Evolutionary conservation across 495 filamentous ascomycete species (phyloP).

Genomic region (Bacidia rubella): DNA sequence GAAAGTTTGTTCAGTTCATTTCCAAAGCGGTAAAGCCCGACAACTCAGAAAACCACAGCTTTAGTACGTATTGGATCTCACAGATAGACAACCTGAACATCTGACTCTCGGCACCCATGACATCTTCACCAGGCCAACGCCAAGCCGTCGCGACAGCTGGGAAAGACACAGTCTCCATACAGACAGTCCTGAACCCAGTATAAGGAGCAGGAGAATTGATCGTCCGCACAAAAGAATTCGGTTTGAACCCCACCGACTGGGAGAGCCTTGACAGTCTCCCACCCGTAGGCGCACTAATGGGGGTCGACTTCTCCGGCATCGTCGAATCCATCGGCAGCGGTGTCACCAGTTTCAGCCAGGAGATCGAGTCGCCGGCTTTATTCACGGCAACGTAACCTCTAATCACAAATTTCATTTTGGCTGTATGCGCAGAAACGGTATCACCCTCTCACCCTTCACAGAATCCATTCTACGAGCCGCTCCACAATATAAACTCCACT

Average conservation of each 20-base stretch:
- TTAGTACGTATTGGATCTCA: no score
- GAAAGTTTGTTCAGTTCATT: no score
- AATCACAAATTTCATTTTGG: not conserved
- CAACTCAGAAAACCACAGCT: no score
- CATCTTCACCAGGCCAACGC: no score
- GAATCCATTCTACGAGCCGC: no score
- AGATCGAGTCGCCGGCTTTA: not conserved
- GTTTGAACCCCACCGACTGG: conserved; percentile 29
- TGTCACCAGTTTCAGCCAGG: not conserved
- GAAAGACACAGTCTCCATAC: conserved; percentile 29
- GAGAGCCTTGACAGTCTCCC: not conserved
- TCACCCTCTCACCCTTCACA: no score
- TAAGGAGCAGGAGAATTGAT: conserved; percentile 39
- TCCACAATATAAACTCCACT: no score
- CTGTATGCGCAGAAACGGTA: no score
- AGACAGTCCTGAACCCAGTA: conserved; percentile 28
- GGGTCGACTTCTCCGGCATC: not conserved
- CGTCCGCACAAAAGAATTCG: conserved; percentile 40
- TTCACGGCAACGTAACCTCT: not conserved
- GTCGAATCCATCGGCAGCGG: not conserved
- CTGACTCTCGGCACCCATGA: no score
- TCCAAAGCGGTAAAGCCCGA: no score
- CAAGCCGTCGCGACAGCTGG: conserved; percentile 39
- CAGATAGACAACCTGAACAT: no score
- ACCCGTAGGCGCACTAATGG: not conserved